Evolutionary conservation across 75 land plant genomes (phyloP), one percentile per base, ranked within the genome.

Genomic region (Pinus tabuliformis): DNA sequence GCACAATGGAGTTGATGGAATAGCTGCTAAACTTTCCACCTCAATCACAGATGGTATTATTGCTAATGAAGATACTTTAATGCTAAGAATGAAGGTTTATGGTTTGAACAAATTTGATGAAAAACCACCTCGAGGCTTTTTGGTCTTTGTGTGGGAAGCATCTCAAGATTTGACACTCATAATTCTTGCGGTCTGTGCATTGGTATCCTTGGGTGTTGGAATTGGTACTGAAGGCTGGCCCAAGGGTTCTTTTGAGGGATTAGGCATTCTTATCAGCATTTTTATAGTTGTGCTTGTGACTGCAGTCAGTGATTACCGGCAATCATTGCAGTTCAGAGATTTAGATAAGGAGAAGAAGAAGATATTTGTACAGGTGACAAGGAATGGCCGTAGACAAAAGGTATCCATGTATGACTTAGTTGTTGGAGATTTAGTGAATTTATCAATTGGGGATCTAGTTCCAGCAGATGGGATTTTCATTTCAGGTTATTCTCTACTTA

Each of bases 311-410:
- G 97, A 96, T 82, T 96, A 96, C 61, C 82, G 92, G 58, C 99
- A 96, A 60, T 94, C 97, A 57, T 76, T 96, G 77, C 97, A 94
- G 84, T 96, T 96, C 61, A 91, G 76, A 79, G 97, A 90, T 78
- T 62, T 96, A 77, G 97, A 94, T 77, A 92, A 89, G 62, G 98
- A 94, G 85, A 96, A 96, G 74, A 95, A 94, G 82, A 94, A 96
- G 73, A 91, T 96, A 3, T 75, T 84, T 5, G 80, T 96, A 36
- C 92, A 89, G 71, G 98, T 95, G 6, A 86, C 90, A 6, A 78
- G 96, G 9, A 81, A 83, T 80, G 87, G 90, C 45, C 80, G 60
- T 24, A 84, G 97, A 49, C 90, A 88, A 84, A 92, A 88, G 60
- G 70, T 91, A 26, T 91, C 90, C 3, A 92, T 91, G 28, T 85